Evolutionary conservation across 1,284 basidiomycete species (phyloP), one percentile per base, ranked within the genome.

Genomic region (Sanghuangporus baumii): DNA sequence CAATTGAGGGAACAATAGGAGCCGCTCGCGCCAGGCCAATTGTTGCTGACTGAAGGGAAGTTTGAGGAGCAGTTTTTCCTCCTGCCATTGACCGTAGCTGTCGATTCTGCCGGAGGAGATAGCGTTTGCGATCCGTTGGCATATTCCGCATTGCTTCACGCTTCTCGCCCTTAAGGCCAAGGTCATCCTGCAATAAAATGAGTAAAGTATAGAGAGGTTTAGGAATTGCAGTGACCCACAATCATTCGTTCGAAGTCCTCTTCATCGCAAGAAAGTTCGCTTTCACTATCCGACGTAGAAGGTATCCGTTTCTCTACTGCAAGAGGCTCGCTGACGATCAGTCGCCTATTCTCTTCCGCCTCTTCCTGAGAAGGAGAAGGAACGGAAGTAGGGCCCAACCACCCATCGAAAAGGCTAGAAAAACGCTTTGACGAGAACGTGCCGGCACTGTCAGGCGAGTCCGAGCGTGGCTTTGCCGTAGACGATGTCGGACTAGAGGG

Each of bases 81-180:
- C 16, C 26, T 16, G 16, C 16, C 7, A 41, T 23, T 61, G 77
- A 71, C 34, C 74, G 74, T 40, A 68, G 65, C 51, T 72, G 66
- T 58, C 69, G 65, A 68, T 82, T 80, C 69, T 88, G 86, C 36
- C 78, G 75, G 38, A 94, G 74, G 1, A 95, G 74, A 67, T 87
- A 88, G 52, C 79, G 81, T 74, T 91, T 92, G 69, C 88, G 85
- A 59, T 88, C 83, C 6, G 74, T 66, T 0, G 90, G 75, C 14
- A 95, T 74, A 3, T 81, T 75, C 62, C 85, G 78, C 86, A 94
- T 90, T 0, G 80, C 82, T 6, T 77, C 77, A 51, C 90, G 82
- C 67, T 84, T 84, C 0, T 83, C 79, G 14, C 85, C 88, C 71
- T 90, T 92, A 63, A 94, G 72, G 11, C 85, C 91, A 23, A 93